Evolutionary conservation across 441 rosid genomes (phyloP), one percentile per base, ranked within the genome.

Genomic region (Omphalea diandra): DNA sequence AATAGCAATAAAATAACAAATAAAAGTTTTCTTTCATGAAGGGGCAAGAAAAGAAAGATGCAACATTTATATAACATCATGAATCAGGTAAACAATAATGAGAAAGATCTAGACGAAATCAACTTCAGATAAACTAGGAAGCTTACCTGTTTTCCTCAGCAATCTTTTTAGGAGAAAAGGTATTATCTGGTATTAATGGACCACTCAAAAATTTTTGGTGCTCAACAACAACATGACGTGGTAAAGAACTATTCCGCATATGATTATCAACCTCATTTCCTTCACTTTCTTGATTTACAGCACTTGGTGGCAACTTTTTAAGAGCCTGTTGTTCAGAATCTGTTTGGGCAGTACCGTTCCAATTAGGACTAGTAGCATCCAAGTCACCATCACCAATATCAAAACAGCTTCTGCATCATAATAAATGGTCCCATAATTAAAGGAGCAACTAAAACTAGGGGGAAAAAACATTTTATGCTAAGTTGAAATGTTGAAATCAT

Each of bases 401-500:
- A 81, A 95, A 95, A 81, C 98, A 93, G 65, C 88, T 88, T 78
- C 98, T 95, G 92, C 82, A 86, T 62, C 69, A 70, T 63, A 62
- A 60, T 62, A 63, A 33, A 74, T 24, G 14, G 43, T 68, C 49
- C 53, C 49, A 56, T 33, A 74, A 71, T 47, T 56, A 38, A 15
- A n/a, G n/a, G n/a, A n/a, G n/a, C n/a, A n/a, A n/a, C n/a, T n/a
- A n/a, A n/a, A n/a, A n/a, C n/a, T n/a, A n/a, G n/a, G n/a, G n/a
- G n/a, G n/a, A n/a, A n/a, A n/a, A n/a, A n/a, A n/a, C n/a, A n/a
- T n/a, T n/a, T n/a, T 40, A 46, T 11, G 38, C 29, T 15, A 33
- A 9, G 55, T 63, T 53, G 15, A 50, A 10, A 65, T 15, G 24
- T 33, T 43, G 26, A 41, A 64, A 36, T n/a, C 7, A 43, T 46